Base-by-base conservation (phyloP, 805 yeast species). In the Candida silvicultrix region DNA sequence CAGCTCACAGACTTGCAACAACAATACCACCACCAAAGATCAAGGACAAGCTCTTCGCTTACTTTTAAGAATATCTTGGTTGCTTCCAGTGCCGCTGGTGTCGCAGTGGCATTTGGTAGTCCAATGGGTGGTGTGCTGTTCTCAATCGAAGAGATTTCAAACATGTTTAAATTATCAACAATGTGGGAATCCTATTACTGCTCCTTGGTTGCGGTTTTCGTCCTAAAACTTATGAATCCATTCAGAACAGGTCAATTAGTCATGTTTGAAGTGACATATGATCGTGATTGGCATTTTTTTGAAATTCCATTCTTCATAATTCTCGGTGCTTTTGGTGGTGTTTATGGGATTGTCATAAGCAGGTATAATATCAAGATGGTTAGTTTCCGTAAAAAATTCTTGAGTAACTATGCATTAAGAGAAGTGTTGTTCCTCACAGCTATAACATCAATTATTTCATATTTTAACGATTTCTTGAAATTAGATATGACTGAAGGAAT, bases 71-170 rank as follows among this genome's bases (percentile, higher is more conserved):
- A 56, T 38, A 56, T 56, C 44, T 67, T 94, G 44, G 81, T 92
- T 1, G 97, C 99, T 0, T 84, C 96, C 4, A 78, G 97, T 10
- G 98, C 97, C 3, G 96, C 99, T 1, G 99, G 99, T 44, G 98
- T 94, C 9, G 98, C 98, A 0, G 98, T 94, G 9, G 99, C 98
- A 0, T 94, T 94, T 70, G 98, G 96, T 0, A 80, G 90, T 12
- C 99, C 99, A 0, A 89, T 92, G 69, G 96, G 96, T 22, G 99
- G 99, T 15, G 98, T 94, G 1, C 66, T 94, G 36, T 94, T 95
- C 63, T 81, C 95, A 12, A 76, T 94, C 48, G 99, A 94, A 62
- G 99, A 94, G 56, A 89, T 94, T 28, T 78, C 94, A 0, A 73
- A 83, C 29, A 76, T 77, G 37, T 84, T 89, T 60, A 85, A 80